Percentiles rank a stretch among this genome's conserved stretches.
phyloP scores from a whole-genome alignment of 2,329 filamentous ascomycete species.

The Aspergillus fumigatus region DNA sequence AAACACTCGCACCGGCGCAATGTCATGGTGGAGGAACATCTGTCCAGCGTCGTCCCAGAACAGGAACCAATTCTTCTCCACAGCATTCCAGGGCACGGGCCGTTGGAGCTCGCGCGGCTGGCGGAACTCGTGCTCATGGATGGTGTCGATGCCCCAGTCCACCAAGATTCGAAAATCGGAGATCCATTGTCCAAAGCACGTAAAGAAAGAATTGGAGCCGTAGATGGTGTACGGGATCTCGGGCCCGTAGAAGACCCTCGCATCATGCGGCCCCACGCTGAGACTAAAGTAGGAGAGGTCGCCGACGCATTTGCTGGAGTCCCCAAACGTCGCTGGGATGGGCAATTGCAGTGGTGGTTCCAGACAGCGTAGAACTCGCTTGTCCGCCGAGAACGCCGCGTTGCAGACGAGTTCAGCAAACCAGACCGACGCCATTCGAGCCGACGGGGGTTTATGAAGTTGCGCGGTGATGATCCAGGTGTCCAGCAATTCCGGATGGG shows the following conservation, averaged over 20 bases:
- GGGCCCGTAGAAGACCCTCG: conserved; percentile 54
- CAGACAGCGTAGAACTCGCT: conserved; percentile 33
- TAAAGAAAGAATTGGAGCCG: conserved; percentile 52
- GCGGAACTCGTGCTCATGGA: conserved; percentile 20
- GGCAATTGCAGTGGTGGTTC: conserved; percentile 10
- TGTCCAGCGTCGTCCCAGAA: too few relatives aligned
- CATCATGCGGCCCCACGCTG: conserved; percentile 55
- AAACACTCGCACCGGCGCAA: too few relatives aligned
- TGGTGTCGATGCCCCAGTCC: conserved; percentile 37
- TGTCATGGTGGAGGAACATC: too few relatives aligned
- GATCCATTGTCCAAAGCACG: conserved; percentile 56
- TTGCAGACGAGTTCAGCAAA: conserved; percentile 49
- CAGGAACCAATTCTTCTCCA: too few relatives aligned
- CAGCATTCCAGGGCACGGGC: too few relatives aligned
- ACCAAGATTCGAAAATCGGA: conserved; percentile 51
- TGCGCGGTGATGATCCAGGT: too few relatives aligned
- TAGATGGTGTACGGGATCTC: conserved; percentile 48
- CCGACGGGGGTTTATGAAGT: conserved; percentile 43
- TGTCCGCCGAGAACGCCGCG: conserved; percentile 43
- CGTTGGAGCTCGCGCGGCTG: too few relatives aligned
- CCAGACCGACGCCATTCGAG: conserved; percentile 32
- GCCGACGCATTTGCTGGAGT: conserved; percentile 28
- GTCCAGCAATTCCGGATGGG: too few relatives aligned
- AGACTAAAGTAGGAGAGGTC: conserved; percentile 41
- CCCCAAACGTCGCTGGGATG: too few relatives aligned